These are phyloP conservation scores for Tephrocybe sp. DNA, from an alignment of 768 basidiomycete genomes.

Conservation along the genomic window DNA sequence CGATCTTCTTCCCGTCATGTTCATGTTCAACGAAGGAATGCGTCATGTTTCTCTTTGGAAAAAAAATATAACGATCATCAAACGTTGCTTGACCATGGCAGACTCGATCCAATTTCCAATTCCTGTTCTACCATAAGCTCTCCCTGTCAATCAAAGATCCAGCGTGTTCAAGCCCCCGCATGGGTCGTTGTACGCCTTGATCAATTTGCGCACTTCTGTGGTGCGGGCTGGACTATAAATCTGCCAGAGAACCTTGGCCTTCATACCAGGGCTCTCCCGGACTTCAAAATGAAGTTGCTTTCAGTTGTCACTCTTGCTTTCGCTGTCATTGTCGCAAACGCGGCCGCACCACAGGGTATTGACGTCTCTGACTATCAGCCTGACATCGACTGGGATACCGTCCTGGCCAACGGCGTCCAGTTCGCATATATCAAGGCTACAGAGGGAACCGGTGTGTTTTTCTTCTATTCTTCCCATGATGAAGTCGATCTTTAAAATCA, in stretches of 20 bases:
- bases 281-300: slow-evolving; percentile 17
- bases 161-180: no score
- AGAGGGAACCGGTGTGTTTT: slow-evolving; percentile 32
- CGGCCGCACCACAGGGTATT: slow-evolving; percentile 45
- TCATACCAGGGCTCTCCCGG: not conserved
- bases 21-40: no score
- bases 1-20: not conserved
- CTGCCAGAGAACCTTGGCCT: not conserved
- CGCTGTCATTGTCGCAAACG: slow-evolving; percentile 9
- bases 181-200: not conserved
- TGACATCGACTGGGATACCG: slow-evolving; percentile 50
- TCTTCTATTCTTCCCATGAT: not conserved
- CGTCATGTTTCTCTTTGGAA: no score
- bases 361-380: slow-evolving; percentile 56
- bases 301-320: slow-evolving; percentile 16
- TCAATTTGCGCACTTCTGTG: not conserved
- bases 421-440: slow-evolving; percentile 73
- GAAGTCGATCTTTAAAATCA: not conserved
- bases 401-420: slow-evolving; percentile 48
- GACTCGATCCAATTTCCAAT: not conserved
- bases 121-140: not conserved
- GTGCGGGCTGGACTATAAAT: slow-evolving; percentile 6
- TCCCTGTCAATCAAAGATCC: slow-evolving; percentile 5
- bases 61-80: not conserved
- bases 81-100: not conserved